These are phyloP conservation scores for Gypsophila paniculata DNA, from an alignment of 179 eudicot species.

Conservation along the genomic window DNA sequence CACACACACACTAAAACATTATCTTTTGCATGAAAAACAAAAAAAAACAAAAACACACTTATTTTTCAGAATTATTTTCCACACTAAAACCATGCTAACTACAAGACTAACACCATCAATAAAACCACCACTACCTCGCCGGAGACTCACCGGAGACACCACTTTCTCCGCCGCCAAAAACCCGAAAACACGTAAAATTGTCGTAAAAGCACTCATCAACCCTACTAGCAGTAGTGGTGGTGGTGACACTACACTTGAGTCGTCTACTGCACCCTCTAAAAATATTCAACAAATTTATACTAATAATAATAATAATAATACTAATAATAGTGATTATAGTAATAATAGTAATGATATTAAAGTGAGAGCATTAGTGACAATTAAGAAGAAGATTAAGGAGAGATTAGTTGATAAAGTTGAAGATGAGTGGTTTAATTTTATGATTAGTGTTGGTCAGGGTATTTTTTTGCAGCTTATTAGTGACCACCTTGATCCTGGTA, in stretches of 20 bases:
- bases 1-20: too few relatives aligned
- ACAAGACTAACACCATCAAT: constrained; percentile 31
- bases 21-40: too few relatives aligned
- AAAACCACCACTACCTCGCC: constrained; percentile 28
- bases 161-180: constrained; percentile 18
- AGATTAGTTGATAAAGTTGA: constrained; percentile 59
- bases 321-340: too few relatives aligned
- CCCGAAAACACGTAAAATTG: constrained; percentile 6
- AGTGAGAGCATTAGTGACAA: constrained; percentile 59
- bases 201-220: constrained; percentile 57
- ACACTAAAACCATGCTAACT: constrained; percentile 47
- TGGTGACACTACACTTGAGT: constrained; percentile 40
- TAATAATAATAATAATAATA: not conserved
- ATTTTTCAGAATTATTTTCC: too few relatives aligned
- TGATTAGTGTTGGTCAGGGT: constrained; percentile 68
- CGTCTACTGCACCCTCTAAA: constrained; percentile 19
- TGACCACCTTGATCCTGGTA: constrained; percentile 74
- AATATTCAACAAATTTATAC: constrained; percentile 15
- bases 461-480: constrained; percentile 70
- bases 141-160: constrained; percentile 30
- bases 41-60: too few relatives aligned
- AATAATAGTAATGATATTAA: not conserved
- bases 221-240: constrained; percentile 50
- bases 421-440: constrained; percentile 55
- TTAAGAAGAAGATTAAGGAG: constrained; percentile 72